Evolutionary conservation across 2,329 filamentous ascomycete species (phyloP), one percentile per base, ranked within the genome.

Genomic region (Pyrenochaeta sp.): DNA sequence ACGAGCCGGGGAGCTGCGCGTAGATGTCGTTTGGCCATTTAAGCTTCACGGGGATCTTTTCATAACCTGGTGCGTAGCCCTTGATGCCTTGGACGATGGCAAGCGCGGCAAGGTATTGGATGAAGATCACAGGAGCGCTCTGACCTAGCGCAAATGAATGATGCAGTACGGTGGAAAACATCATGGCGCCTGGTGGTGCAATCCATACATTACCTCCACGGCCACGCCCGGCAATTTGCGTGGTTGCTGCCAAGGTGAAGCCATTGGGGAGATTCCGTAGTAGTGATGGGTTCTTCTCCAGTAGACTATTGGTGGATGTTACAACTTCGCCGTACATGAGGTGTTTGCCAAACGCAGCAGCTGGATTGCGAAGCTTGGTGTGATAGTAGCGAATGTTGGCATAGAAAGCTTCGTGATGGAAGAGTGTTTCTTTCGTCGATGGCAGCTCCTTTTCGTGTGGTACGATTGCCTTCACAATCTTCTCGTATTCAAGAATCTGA

Each of bases 1-100:
- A 41, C 81, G 82, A 47, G 75, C 79, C 5, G 84, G 90, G 70
- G 0, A 72, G 56, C 15, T 67, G 67, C 0, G 75, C 77, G 65
- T 80, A 79, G 49, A 99, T 91, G 71, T 99, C 95, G 68, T 99
- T 99, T 10, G 95, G 95, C 95, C 95, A 99, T 75, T 99, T 99
- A 29, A 99, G 78, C 72, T 90, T 92, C 35, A 99, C 83, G 0
- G 91, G 90, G 4, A 98, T 75, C 0, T 86, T 81, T 5, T 85
- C 82, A 74, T 96, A 98, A 7, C 88, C 91, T 2, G 77, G 76
- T 43, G 89, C 92, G 69, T 98, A 98, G 21, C 82, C 83, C 59
- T 90, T 88, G 58, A 98, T 88, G 0, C 91, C 94, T 57, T 91
- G 85, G 2, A 96, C 89, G 36, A 94, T 90, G 35, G 95, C 93